phyloP scores from a whole-genome alignment of 2,329 filamentous ascomycete species.

The Falciphora oryzae region DNA sequence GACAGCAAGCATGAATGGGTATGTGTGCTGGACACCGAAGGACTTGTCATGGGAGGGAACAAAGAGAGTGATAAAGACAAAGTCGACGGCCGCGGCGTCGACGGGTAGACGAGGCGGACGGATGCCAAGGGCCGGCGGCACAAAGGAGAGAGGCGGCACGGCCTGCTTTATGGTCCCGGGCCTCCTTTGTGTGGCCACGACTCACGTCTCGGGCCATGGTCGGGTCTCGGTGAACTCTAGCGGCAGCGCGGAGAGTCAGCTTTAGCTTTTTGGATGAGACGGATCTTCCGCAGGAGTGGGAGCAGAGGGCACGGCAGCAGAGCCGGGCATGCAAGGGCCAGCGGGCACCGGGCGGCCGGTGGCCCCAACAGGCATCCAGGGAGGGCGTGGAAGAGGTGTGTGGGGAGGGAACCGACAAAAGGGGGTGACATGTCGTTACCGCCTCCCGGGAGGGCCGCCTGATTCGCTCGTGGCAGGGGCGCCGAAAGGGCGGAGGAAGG shows the following conservation, averaged over 20 bases:
- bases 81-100: not conserved
- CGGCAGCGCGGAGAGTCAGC: not conserved
- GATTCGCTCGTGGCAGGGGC: not conserved
- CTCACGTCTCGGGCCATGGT: not conserved
- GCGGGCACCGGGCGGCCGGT: not conserved
- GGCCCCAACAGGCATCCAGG: not conserved
- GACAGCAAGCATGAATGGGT: too few relatives aligned
- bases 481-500: not conserved
- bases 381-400: not conserved
- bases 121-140: not conserved
- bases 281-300: not conserved
- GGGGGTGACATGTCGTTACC: not conserved
- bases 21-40: not conserved
- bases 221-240: not conserved
- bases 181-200: not conserved
- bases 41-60: not conserved
- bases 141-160: not conserved
- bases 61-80: not conserved
- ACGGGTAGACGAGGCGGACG: not conserved
- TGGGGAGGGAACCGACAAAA: not conserved
- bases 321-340: not conserved
- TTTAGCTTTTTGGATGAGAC: not conserved
- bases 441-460: not conserved
- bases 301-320: not conserved
- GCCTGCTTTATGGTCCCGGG: not conserved